A percentile compares a stretch with the other conserved stretches of the same genome.
These are phyloP conservation scores for Chlamydomonas reinhardtii DNA, from an alignment of 163 green algal genomes.

Conservation along the genomic window DNA sequence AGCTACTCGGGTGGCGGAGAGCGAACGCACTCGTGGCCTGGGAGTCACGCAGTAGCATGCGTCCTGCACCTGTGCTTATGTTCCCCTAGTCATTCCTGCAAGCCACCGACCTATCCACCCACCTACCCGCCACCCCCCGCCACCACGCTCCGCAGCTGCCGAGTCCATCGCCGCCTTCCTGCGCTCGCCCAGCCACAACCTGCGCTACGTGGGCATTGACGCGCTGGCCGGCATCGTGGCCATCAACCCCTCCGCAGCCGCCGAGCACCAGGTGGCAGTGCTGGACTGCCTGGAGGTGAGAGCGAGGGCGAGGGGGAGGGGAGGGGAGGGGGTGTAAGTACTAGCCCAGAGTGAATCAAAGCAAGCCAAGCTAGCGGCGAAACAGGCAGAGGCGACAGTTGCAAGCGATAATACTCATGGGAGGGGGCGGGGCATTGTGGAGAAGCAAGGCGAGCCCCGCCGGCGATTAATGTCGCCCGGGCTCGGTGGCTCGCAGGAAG, in stretches of 20 bases:
- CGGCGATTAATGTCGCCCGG: too few relatives aligned
- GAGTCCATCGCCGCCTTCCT: slow-evolving; percentile 82
- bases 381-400: too few relatives aligned
- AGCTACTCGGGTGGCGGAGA: too few relatives aligned
- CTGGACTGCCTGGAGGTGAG: slow-evolving; percentile 91
- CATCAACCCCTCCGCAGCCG: slow-evolving; percentile 62
- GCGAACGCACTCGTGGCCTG: too few relatives aligned
- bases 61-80: too few relatives aligned
- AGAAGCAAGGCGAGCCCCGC: neutral
- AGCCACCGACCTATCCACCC: neutral
- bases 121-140: neutral
- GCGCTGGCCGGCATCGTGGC: slow-evolving; percentile 78
- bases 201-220: slow-evolving; percentile 93
- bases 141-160: slow-evolving; percentile 63
- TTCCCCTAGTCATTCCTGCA: neutral
- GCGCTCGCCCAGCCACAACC: slow-evolving; percentile 87
- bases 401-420: too few relatives aligned
- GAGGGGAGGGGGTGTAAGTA: too few relatives aligned
- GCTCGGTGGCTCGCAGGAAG: too few relatives aligned
- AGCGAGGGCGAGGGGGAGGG: neutral
- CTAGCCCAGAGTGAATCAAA: too few relatives aligned
- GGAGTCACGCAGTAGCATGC: too few relatives aligned
- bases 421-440: neutral
- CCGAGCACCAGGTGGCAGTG: slow-evolving; percentile 92
- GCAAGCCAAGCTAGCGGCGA: too few relatives aligned